phyloP scores from a whole-genome alignment of 352 stramenopile species.

The Phytophthora boehmeriae region DNA sequence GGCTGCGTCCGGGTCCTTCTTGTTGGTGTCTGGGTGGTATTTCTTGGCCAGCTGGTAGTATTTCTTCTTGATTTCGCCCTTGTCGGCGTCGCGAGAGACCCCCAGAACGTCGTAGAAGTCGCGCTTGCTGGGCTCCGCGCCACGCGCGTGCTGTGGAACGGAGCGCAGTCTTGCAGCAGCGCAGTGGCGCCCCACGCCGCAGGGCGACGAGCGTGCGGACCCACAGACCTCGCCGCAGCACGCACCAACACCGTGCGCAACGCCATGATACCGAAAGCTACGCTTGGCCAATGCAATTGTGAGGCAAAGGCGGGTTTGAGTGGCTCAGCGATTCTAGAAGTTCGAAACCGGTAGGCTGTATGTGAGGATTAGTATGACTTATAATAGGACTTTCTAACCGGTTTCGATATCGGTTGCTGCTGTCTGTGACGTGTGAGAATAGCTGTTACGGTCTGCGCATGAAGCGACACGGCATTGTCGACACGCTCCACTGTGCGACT shows the following conservation, averaged over 20 bases:
- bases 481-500: neutral
- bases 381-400: constrained; percentile 7
- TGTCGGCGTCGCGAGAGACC: constrained; percentile 86
- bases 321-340: neutral
- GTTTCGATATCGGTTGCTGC: neutral
- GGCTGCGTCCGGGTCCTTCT: constrained; percentile 87
- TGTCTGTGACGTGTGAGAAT: constrained; percentile 40
- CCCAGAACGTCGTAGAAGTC: constrained; percentile 98
- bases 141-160: constrained; percentile 73
- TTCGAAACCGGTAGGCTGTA: neutral
- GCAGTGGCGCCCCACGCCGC: constrained; percentile 9
- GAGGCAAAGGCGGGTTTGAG: neutral
- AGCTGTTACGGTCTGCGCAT: constrained; percentile 14
- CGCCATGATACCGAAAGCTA: constrained; percentile 15
- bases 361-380: neutral
- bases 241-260: constrained; percentile 39
- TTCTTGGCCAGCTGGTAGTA: constrained; percentile 97
- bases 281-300: neutral
- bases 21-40: constrained; percentile 98
- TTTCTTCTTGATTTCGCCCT: constrained; percentile 98
- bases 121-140: constrained; percentile 72
- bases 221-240: constrained; percentile 17
- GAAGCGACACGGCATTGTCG: constrained; percentile 26
- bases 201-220: constrained; percentile 6
- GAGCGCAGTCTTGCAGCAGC: constrained; percentile 23